A percentile compares a stretch with the other conserved stretches of the same genome.
These are phyloP conservation scores for Tylopilus felleus DNA, from an alignment of 768 basidiomycete species.

Conservation along the genomic window DNA sequence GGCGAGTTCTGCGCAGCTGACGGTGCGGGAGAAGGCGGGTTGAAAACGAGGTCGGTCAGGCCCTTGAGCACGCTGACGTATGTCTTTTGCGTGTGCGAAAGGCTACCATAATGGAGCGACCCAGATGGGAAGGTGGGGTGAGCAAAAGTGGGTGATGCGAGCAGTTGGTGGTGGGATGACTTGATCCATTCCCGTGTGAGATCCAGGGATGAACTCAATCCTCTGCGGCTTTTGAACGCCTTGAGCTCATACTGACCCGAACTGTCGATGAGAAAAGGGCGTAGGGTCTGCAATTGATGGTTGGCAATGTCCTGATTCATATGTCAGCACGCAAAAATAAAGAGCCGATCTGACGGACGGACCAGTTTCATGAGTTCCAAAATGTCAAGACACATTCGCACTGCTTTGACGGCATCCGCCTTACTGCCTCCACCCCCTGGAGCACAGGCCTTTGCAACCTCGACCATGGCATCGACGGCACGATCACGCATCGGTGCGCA, in stretches of 20 bases:
- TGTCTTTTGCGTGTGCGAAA: slow-evolving; percentile 43
- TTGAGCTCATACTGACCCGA: slow-evolving; percentile 78
- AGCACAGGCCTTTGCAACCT: slow-evolving; percentile 56
- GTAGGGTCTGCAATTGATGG: slow-evolving; percentile 89
- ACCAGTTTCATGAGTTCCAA: slow-evolving; percentile 95
- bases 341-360: slow-evolving; percentile 33
- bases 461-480: slow-evolving; percentile 80
- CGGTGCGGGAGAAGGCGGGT: slow-evolving; percentile 42
- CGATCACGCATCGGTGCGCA: slow-evolving; percentile 92
- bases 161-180: slow-evolving; percentile 47
- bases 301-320: slow-evolving; percentile 84
- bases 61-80: slow-evolving; percentile 58
- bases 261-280: slow-evolving; percentile 81
- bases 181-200: slow-evolving; percentile 66
- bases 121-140: slow-evolving; percentile 44
- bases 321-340: slow-evolving; percentile 18
- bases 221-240: slow-evolving; percentile 64
- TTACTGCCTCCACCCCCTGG: slow-evolving; percentile 53
- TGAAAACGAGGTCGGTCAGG: slow-evolving; percentile 63
- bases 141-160: slow-evolving; percentile 37
- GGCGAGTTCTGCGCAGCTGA: slow-evolving; percentile 31
- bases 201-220: slow-evolving; percentile 42
- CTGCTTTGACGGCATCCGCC: slow-evolving; percentile 65
- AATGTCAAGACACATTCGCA: slow-evolving; percentile 84
- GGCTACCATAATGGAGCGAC: slow-evolving; percentile 40